Conservation (phyloP, 345 rosid species). For the Brassica rapa region DNA sequence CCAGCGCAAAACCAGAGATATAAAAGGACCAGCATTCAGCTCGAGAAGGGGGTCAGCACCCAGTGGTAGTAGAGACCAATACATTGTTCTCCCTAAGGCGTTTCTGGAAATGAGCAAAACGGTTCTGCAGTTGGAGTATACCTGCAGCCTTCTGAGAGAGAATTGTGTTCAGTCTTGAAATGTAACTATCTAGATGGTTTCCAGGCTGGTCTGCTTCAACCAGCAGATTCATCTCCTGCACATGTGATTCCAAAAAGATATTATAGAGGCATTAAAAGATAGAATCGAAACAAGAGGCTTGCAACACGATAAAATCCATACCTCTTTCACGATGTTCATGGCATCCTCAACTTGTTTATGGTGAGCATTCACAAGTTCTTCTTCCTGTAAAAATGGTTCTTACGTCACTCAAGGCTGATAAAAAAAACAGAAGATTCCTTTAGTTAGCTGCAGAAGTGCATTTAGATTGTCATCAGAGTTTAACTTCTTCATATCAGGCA, state of each 20-base stretch:
- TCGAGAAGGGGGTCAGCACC: slow-evolving; percentile 50
- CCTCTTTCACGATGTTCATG: slow-evolving; percentile 95
- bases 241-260: not conserved
- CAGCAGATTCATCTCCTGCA: slow-evolving; percentile 91
- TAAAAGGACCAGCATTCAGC: slow-evolving; percentile 29
- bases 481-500: slow-evolving; percentile 56
- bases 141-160: slow-evolving; percentile 92
- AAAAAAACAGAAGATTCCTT: not conserved
- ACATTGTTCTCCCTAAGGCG: slow-evolving; percentile 90
- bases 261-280: not conserved
- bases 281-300: not conserved
- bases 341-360: slow-evolving; percentile 92
- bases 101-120: slow-evolving; percentile 80
- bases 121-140: slow-evolving; percentile 77
- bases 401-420: slow-evolving; percentile 6
- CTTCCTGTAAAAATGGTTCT: slow-evolving; percentile 62
- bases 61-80: slow-evolving; percentile 60
- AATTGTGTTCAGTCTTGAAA: slow-evolving; percentile 66
- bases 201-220: slow-evolving; percentile 98
- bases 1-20: slow-evolving; percentile 27
- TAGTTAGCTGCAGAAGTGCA: slow-evolving; percentile 52
- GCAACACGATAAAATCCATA: slow-evolving; percentile 27
- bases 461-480: slow-evolving; percentile 73
- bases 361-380: slow-evolving; percentile 94
- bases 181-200: slow-evolving; percentile 80